phyloP scores from a whole-genome alignment of 2,329 filamentous ascomycete genomes.

The Amylocarpus encephaloides region DNA sequence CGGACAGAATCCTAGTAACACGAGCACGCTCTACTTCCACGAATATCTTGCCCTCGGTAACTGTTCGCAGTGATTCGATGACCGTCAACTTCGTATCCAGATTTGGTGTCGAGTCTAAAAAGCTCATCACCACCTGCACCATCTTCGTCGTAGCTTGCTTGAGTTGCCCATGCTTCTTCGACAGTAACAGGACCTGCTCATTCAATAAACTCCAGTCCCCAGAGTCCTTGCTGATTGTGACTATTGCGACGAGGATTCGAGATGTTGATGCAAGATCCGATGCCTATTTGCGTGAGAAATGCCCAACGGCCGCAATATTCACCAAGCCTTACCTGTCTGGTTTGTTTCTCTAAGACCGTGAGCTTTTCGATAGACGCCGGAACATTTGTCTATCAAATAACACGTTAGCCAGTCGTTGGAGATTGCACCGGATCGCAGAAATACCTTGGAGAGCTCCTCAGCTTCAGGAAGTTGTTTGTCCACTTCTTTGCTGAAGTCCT shows the following conservation, averaged over 20 bases:
- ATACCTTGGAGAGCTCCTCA: constrained; percentile 80
- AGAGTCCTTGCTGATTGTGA: constrained; percentile 88
- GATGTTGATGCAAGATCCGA: constrained; percentile 96
- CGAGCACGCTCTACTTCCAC: constrained; percentile 97
- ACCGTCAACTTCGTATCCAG: constrained; percentile 84
- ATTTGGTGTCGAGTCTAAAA: constrained; percentile 79
- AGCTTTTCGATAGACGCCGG: constrained; percentile 92
- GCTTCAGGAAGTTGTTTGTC: constrained; percentile 88
- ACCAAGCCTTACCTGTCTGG: constrained; percentile 67
- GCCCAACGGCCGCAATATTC: constrained; percentile 3
- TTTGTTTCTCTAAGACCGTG: constrained; percentile 86
- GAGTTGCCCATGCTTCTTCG: constrained; percentile 99
- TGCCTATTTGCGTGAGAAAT: constrained; percentile 50
- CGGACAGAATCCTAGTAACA: constrained; percentile 87
- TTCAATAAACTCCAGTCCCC: constrained; percentile 93
- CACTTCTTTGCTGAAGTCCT: constrained; percentile 96
- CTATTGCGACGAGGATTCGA: constrained; percentile 76
- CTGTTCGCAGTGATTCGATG: constrained; percentile 90
- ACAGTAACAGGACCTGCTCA: constrained; percentile 90
- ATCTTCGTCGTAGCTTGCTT: constrained; percentile 99
- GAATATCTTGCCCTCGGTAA: constrained; percentile 99
- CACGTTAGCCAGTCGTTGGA: constrained; percentile 16
- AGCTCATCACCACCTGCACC: constrained; percentile 93
- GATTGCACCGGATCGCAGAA: constrained; percentile 7
- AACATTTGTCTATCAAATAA: constrained; percentile 57